Conservation (phyloP, 768 basidiomycete species). For the Leccinum fibrillosum region DNA sequence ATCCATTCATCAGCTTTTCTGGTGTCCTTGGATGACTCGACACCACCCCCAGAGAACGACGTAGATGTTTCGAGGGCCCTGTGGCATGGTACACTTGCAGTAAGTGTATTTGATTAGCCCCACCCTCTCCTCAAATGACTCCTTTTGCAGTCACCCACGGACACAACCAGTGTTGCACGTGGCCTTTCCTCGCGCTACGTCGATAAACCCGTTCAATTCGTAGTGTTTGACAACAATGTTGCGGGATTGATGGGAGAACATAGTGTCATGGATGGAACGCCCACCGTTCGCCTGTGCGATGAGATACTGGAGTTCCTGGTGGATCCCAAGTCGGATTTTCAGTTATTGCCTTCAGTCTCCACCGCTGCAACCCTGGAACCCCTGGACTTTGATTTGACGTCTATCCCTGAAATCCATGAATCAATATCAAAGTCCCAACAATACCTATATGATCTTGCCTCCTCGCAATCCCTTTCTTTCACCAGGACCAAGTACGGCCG, state of each 20-base stretch:
- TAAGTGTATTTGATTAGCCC: conserved; percentile 20
- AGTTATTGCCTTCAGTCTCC: conserved; percentile 29
- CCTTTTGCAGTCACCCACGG: conserved; percentile 19
- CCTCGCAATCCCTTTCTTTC: conserved; percentile 61
- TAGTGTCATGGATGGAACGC: conserved; percentile 88
- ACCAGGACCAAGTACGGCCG: conserved; percentile 79
- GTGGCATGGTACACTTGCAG: conserved; percentile 76
- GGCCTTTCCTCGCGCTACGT: conserved; percentile 80
- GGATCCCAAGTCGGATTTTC: conserved; percentile 62
- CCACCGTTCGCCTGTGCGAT: conserved; percentile 70
- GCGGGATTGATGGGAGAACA: conserved; percentile 94
- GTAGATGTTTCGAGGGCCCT: conserved; percentile 64
- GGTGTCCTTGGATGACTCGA: conserved; percentile 70
- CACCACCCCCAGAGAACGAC: conserved; percentile 41
- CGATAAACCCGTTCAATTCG: conserved; percentile 87
- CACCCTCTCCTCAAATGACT: neutral
- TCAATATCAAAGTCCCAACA: conserved; percentile 58
- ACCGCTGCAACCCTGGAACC: conserved; percentile 39
- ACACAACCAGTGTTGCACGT: conserved; percentile 22
- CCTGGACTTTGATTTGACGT: conserved; percentile 62
- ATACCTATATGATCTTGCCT: conserved; percentile 55
- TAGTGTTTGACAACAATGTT: conserved; percentile 77
- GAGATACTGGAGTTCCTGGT: conserved; percentile 60
- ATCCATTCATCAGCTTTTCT: conserved; percentile 88
- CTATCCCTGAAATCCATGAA: conserved; percentile 25